Evolutionary conservation across 2,329 filamentous ascomycete species (phyloP), one percentile per base, ranked within the genome.

Genomic region (Cladosporium phlei): DNA sequence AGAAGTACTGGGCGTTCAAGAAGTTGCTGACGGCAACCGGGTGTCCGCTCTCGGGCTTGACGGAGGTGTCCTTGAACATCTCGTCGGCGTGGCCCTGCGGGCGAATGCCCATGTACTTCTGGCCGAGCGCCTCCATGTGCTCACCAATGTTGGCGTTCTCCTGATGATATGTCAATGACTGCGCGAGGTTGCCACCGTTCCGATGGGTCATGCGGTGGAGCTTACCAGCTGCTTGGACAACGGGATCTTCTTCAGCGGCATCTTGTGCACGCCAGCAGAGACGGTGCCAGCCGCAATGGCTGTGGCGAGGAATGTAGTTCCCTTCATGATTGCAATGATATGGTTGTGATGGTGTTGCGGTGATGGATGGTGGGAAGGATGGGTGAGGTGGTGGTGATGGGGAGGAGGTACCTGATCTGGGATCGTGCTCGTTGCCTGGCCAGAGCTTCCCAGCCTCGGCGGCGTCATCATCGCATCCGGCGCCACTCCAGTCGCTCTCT

Each of bases 1-100:
- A 94, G 81, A 95, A 98, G 78, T 98, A 98, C 73, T 98, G 93
- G 50, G 93, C 93, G 66, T 98, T 98, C 76, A 97, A 75, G 75
- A 96, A 98, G 82, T 98, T 98, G 72, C 82, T 87, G 61, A 98
- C 83, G 49, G 91, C 87, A 32, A 98, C 86, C 48, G 83, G 80
- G 71, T 97, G 91, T 50, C 74, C 72, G 49, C 79, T 78, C 55
- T 86, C 78, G 47, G 75, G 70, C 57, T 84, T 75, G 63, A 87
- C 71, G 43, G 82, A 78, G 48, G 82, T 79, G 59, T 86, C 80
- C 66, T 83, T 83, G 77, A 95, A 94, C 69, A 94, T 82, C 67
- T 84, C 81, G 57, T 90, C 80, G 63, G 77, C 72, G 59, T 88
- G 85, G 55, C 70, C 69, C 56, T 84, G 73, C 38, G 86, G 83